phyloP scores from a whole-genome alignment of 2,329 filamentous ascomycete species.

The Microdochium nivale region DNA sequence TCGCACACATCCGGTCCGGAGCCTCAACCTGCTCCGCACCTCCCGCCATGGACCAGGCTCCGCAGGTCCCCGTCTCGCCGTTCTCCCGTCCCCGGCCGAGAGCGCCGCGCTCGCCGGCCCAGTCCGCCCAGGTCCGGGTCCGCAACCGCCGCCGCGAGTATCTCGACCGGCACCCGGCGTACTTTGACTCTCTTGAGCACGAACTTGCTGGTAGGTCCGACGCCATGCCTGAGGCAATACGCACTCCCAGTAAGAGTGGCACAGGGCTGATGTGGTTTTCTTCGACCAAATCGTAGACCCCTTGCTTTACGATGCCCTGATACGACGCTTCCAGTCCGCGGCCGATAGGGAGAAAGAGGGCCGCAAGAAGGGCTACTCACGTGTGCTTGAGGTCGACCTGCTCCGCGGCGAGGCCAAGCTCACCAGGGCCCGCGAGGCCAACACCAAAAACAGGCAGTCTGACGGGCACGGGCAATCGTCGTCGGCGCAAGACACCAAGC shows the following conservation, averaged over 20 bases:
- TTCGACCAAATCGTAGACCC: background rate
- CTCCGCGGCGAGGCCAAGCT: slow-evolving; percentile 70
- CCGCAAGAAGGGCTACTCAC: slow-evolving; percentile 67
- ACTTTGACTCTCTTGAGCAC: slow-evolving; percentile 53
- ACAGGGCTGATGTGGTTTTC: no score
- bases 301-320: background rate
- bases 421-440: slow-evolving; percentile 34
- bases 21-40: background rate
- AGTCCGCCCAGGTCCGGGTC: slow-evolving; percentile 39
- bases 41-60: background rate
- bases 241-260: background rate
- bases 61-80: background rate
- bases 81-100: slow-evolving; percentile 29
- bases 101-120: slow-evolving; percentile 30
- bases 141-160: slow-evolving; percentile 77
- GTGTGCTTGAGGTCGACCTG: slow-evolving; percentile 69
- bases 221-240: background rate
- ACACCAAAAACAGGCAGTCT: background rate
- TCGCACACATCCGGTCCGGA: background rate
- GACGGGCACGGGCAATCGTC: background rate
- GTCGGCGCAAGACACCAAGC: background rate
- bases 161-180: slow-evolving; percentile 62
- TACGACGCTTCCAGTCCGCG: slow-evolving; percentile 60
- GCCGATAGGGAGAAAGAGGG: slow-evolving; percentile 68
- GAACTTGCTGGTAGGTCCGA: slow-evolving; percentile 40